Base-by-base conservation (phyloP, 257 asterid genomes). In the Fraxinus anomala region DNA sequence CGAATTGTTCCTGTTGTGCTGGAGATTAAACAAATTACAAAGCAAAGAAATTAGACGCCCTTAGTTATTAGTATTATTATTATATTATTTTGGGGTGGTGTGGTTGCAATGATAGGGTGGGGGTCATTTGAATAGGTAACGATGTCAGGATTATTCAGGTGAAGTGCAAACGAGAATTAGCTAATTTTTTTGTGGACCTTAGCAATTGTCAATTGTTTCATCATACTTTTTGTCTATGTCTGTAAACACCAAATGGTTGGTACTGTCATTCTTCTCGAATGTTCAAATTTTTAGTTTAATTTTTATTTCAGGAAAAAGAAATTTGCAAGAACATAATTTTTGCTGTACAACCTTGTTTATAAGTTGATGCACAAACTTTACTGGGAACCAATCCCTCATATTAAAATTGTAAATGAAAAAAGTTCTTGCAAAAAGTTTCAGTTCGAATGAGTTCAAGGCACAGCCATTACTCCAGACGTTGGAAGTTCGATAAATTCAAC, bases 291-390 rank as follows among this genome's bases (percentile, higher is more conserved):
- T 37, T 37, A 12, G 42, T 37, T 37, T 37, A 31, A 31, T 37
- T 37, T 37, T 37, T 31, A 31, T 31, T 49, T 49, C 59, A n/a
- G 26, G 67, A 59, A 59, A 59, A 59, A 6, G 26, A 59, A 59
- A 59, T 21, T 6, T 6, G 67, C 30, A 59, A 59, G 28, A 59
- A 59, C 5, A 19, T 44, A n/a, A 59, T 23, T 59, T 1, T n/a
- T 21, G 11, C 28, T 0, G 67, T 6, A 1, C 28, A n/a, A 56
- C 30, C 19, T 63, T 63, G 69, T 63, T 3, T 24, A 23, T 11
- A n/a, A 63, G 68, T 61, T 61, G 68, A 21, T 54, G 26, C 65
- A 54, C 65, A 54, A 54, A n/a, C 24, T 54, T 54, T 54, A 54
- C 65, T 6, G 65, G 10, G 26, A n/a, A n/a, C 11, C 26, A 54